These are phyloP conservation scores for Malassezia equina DNA, from an alignment of 1,284 basidiomycete genomes.

Conservation along the genomic window DNA sequence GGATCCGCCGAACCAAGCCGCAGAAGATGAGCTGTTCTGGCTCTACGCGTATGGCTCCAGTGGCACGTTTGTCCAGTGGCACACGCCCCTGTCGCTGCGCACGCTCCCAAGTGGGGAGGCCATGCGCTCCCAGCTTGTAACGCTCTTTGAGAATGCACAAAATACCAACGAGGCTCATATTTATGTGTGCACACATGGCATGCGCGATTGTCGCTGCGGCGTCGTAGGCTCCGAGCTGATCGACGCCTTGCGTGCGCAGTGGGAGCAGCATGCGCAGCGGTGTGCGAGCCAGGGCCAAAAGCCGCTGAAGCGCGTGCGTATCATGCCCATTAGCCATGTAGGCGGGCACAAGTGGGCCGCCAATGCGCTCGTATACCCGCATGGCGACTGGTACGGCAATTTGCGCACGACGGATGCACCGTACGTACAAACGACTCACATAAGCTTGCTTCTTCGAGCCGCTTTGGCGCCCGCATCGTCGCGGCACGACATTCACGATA, in stretches of 20 bases:
- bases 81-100: slow-evolving; percentile 30
- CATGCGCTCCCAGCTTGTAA: slow-evolving; percentile 8
- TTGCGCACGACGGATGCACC: slow-evolving; percentile 21
- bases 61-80: slow-evolving; percentile 24
- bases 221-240: slow-evolving; percentile 43
- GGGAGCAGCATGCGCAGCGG: slow-evolving; percentile 26
- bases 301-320: slow-evolving; percentile 24
- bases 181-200: slow-evolving; percentile 48
- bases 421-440: slow-evolving; percentile 11
- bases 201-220: slow-evolving; percentile 48
- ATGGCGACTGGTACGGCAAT: slow-evolving; percentile 45
- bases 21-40: slow-evolving; percentile 30
- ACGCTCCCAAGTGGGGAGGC: slow-evolving; percentile 25
- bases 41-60: slow-evolving; percentile 27
- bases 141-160: neutral
- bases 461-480: slow-evolving; percentile 39
- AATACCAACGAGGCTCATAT: slow-evolving; percentile 33
- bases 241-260: slow-evolving; percentile 28
- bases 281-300: slow-evolving; percentile 16
- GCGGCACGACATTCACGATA: slow-evolving; percentile 36
- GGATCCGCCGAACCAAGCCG: slow-evolving; percentile 22
- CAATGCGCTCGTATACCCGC: slow-evolving; percentile 46
- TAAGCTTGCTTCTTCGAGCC: slow-evolving; percentile 30
- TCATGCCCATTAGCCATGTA: slow-evolving; percentile 32
- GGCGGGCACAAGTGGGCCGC: slow-evolving; percentile 47